Base-by-base conservation (phyloP, 768 basidiomycete genomes). In the Suillus fuscotomentosus region DNA sequence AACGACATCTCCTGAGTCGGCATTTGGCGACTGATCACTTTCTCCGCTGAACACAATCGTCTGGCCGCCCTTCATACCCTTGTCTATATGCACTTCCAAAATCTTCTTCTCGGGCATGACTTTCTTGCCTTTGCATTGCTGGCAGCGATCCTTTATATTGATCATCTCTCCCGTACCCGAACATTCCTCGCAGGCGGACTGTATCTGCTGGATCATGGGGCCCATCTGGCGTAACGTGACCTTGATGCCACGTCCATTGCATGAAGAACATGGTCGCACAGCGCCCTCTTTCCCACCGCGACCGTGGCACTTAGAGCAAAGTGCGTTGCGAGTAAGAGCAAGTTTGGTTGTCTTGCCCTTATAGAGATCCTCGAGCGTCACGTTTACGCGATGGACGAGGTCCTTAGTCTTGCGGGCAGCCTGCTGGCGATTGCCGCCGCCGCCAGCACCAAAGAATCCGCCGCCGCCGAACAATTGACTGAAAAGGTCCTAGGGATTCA, bases 161-260 rank as follows among this genome's bases (percentile, higher is more conserved):
- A 99, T 97, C 70, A 95, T 83, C 78, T 99, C 97, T 69, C 97
- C 97, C n/a, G 88, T 86, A 17, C 94, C 97, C 60, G 83, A 86
- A 77, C 97, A 99, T 17, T 98, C 97, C 74, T 90, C 88, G 81
- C 97, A 99, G 53, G 88, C 84, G 61, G 94, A 92, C 76, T 99
- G 97, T 70, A 99, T 93, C 79, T 99, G 97, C 78, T 99, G 97
- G 70, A 99, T 94, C 97, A 99, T 99, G 5, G 97, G 97, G 34
- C 97, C 97, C 88, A 99, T 92, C 77, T 99, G 97, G 66, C 97
- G 92, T 66, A 99, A 80, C 60, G 91, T 94, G 73, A 98, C 78
- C 75, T 89, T 92, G 81, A 96, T 80, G 71, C 97, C 97, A 68
- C 94, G 93, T 63, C 97, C 97, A 71, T 80, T 84, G 81, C 97